These are phyloP conservation scores for Psidium guajava DNA, from an alignment of 345 rosid species.

Conservation along the genomic window DNA sequence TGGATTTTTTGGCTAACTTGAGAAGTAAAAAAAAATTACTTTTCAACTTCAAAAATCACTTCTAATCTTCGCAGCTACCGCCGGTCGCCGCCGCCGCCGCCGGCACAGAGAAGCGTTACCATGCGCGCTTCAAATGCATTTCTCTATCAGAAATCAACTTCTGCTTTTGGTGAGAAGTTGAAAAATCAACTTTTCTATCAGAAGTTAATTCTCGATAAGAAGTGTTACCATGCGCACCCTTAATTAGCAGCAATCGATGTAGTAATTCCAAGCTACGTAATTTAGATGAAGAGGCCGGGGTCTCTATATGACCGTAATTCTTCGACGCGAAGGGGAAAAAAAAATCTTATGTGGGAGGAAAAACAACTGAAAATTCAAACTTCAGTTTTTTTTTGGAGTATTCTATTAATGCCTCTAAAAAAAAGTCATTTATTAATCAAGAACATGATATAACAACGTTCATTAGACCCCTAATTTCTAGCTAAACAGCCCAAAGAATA, in stretches of 20 bases:
- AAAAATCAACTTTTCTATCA: too few species aligned
- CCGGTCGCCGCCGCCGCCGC: too few species aligned
- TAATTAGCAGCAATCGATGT: not conserved
- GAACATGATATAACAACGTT: not conserved
- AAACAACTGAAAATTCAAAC: not conserved
- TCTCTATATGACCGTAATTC: not conserved
- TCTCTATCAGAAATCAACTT: too few species aligned
- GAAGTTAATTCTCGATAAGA: too few species aligned
- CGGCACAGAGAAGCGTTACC: too few species aligned
- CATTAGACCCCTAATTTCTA: not conserved
- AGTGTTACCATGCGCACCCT: too few species aligned
- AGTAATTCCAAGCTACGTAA: not conserved
- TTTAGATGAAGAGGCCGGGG: not conserved
- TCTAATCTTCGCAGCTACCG: too few species aligned
- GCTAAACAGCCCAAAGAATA: not conserved
- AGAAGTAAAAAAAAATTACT: too few species aligned
- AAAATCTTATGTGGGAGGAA: not conserved
- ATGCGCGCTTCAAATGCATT: too few species aligned
- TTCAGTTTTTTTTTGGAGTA: not conserved
- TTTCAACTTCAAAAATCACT: too few species aligned
- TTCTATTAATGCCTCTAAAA: not conserved
- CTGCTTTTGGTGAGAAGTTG: too few species aligned
- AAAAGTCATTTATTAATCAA: not conserved
- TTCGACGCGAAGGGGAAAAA: not conserved
- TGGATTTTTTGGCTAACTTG: too few species aligned